Evolutionary conservation across 1,284 basidiomycete genomes (phyloP).

Genomic region (Cutaneotrichosporon cyanovorans): DNA sequence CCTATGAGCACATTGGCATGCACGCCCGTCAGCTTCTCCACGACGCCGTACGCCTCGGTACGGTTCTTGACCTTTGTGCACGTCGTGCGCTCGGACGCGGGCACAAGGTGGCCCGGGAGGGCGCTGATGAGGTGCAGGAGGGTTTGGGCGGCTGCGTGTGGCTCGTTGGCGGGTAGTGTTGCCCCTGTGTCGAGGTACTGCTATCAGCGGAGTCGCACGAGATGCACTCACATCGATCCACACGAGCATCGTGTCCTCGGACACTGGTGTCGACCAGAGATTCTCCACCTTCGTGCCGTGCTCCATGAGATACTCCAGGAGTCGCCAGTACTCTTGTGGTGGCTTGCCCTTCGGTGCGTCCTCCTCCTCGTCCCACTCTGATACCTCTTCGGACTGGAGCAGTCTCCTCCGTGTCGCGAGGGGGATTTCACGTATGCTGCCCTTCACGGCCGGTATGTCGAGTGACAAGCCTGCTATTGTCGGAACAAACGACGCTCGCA

Average conservation of each 20-base stretch:
- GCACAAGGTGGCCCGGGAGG: slow-evolving; percentile 27
- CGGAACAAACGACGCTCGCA: slow-evolving; percentile 29
- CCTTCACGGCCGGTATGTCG: slow-evolving; percentile 21
- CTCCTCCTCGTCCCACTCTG: not conserved
- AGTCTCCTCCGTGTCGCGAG: slow-evolving; percentile 25
- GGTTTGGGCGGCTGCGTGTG: slow-evolving; percentile 11
- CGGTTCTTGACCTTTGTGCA: slow-evolving; percentile 18
- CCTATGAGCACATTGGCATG: slow-evolving; percentile 37
- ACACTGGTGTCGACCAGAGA: slow-evolving; percentile 19
- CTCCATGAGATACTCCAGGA: slow-evolving; percentile 37
- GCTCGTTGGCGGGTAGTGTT: not conserved
- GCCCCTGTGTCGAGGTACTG: slow-evolving; percentile 15
- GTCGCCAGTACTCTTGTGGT: slow-evolving; percentile 31
- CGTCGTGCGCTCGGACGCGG: slow-evolving; percentile 13
- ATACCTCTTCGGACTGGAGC: not conserved
- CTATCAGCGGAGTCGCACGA: not conserved
- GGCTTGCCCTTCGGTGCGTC: slow-evolving; percentile 15
- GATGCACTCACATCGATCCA: slow-evolving; percentile 25
- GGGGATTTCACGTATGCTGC: slow-evolving; percentile 18
- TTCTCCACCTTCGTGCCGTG: slow-evolving; percentile 12
- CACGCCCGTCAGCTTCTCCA: slow-evolving; percentile 30
- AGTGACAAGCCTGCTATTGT: slow-evolving; percentile 31
- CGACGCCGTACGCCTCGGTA: slow-evolving; percentile 34
- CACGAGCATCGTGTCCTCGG: slow-evolving; percentile 10
- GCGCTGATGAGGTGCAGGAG: slow-evolving; percentile 28